phyloP scores from a whole-genome alignment of 257 asterid genomes.

The Solanum pimpinellifolium region DNA sequence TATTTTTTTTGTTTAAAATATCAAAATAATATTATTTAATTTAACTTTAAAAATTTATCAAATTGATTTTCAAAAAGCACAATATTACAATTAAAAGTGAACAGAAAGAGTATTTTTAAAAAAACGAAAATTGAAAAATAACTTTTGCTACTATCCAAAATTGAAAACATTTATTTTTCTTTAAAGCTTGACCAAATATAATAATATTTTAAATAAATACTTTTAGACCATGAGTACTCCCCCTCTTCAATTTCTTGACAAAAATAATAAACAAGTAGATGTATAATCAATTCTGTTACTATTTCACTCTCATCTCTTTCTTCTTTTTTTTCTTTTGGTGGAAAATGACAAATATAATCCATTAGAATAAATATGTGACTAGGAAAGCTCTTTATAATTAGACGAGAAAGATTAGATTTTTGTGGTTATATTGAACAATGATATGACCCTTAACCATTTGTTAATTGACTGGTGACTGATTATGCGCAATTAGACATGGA shows the following conservation, averaged over 20 bases:
- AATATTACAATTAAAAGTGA: no score
- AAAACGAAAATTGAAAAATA: no score
- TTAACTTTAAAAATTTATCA: no score
- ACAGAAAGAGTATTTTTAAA: rapidly evolving
- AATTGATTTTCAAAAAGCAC: no score
- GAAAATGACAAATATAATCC: not conserved
- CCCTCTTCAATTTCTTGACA: not conserved
- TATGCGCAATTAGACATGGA: not conserved
- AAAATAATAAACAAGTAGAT: not conserved
- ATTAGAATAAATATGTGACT: not conserved
- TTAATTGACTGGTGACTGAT: not conserved
- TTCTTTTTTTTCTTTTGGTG: not conserved
- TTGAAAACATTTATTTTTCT: not conserved
- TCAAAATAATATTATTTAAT: no score
- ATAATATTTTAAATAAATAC: no score
- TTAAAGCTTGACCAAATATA: no score
- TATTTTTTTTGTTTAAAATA: no score
- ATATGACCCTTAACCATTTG: not conserved
- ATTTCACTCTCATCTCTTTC: not conserved
- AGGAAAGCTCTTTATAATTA: not conserved
- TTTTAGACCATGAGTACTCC: not conserved
- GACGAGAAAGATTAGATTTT: not conserved
- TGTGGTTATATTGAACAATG: not conserved
- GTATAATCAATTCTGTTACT: not conserved
- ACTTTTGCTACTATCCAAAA: not conserved